Evolutionary conservation across 164 flowering plant species (phyloP), one percentile per base, ranked within the genome.

Genomic region (Malania oleifera): DNA sequence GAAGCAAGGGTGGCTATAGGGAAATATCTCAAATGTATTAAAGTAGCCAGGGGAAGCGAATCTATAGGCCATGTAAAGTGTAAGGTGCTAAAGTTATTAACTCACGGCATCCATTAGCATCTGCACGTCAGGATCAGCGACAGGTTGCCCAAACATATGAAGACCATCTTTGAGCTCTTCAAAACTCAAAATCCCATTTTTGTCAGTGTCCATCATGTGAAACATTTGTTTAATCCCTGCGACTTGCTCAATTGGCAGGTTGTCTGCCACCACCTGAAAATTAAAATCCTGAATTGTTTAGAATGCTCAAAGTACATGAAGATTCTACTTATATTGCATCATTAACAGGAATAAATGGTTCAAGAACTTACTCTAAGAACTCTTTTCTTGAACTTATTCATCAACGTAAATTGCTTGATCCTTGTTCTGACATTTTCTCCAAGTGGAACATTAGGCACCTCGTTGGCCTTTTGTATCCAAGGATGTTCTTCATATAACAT

Each of bases 371-470:
- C 97, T 71, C 89, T 65, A 1, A 88, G 76, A 58, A 79, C 97
- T 73, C 70, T 83, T 75, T 81, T 87, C 83, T 91, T 91, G 70
- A 91, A 88, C 75, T 82, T 87, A 52, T 84, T 87, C 91, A 86
- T 84, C 75, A 83, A 68, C 1, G 80, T 72, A 75, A 91, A 91
- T 61, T 91, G 88, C 72, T 83, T 80, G 37, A 91, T 83, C 70
- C 81, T 81, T 25, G 86, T 47, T 56, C 75, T 65, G 20, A 91
- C 93, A 50, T 71, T 68, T 61, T 81, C 85, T 23, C 97, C 97
- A 10, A 91, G 74, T 24, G 75, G 59, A 11, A 88, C 69, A 67
- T 77, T 53, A 0, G 82, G 76, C 3, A 63, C 80, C 14, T 65
- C 62, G 6, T 76, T 58, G 10, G 75, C 72, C 48, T 84, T 82